These are phyloP conservation scores for Omphalotus olearius DNA, from an alignment of 1,284 basidiomycete genomes.

Conservation along the genomic window DNA sequence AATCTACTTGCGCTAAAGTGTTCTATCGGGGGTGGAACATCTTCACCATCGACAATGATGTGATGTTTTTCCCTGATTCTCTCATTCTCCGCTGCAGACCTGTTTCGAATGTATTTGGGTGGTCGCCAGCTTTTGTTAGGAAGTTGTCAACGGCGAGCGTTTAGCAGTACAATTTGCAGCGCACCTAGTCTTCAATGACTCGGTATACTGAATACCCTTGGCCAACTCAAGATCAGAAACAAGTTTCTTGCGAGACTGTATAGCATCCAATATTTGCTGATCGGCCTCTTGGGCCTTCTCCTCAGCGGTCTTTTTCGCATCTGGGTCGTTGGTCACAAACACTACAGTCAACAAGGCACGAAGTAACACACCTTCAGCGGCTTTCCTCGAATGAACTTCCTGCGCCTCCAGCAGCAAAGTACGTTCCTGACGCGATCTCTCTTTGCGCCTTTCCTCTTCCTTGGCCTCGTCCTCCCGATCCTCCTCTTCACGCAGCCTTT, in stretches of 20 bases:
- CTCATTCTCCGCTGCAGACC: constrained; percentile 67
- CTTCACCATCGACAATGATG: constrained; percentile 88
- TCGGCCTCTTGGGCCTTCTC: constrained; percentile 88
- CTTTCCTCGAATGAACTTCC: constrained; percentile 83
- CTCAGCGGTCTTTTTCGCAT: constrained; percentile 79
- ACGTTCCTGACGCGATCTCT: constrained; percentile 76
- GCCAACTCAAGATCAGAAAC: constrained; percentile 92
- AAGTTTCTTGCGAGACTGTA: constrained; percentile 87
- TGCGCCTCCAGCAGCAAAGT: constrained; percentile 89
- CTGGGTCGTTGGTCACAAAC: constrained; percentile 34
- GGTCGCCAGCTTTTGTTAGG: constrained; percentile 71
- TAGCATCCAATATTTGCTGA: constrained; percentile 86
- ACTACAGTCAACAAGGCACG: constrained; percentile 10
- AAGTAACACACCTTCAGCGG: constrained; percentile 63
- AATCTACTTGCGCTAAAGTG: constrained; percentile 68
- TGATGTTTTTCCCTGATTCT: constrained; percentile 86
- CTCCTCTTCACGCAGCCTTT: constrained; percentile 55
- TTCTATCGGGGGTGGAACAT: constrained; percentile 92
- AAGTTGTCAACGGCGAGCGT: neutral
- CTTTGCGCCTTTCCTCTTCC: constrained; percentile 70
- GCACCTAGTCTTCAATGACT: constrained; percentile 80
- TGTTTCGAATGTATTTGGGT: constrained; percentile 77
- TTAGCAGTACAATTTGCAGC: constrained; percentile 18
- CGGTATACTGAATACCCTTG: constrained; percentile 87
- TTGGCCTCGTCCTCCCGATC: constrained; percentile 71